phyloP scores from a whole-genome alignment of 345 rosid species.

The Salix brachista region DNA sequence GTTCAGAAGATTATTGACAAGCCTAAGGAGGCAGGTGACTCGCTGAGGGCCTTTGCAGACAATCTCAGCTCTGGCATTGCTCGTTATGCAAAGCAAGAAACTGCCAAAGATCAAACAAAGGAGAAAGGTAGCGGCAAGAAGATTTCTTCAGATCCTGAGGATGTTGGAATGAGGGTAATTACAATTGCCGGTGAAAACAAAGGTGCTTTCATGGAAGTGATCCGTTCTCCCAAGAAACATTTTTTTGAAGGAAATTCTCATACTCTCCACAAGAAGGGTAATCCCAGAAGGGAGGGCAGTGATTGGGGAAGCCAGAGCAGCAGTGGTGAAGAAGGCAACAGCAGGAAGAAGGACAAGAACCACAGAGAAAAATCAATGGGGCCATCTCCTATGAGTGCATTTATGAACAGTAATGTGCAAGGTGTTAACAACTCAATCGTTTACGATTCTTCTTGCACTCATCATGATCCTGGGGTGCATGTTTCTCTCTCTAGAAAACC shows the following conservation, averaged over 20 bases:
- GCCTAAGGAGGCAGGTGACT: slow-evolving; percentile 18
- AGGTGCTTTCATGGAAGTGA: slow-evolving; percentile 83
- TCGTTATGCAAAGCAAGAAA: slow-evolving; percentile 16
- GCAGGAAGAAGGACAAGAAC: slow-evolving; percentile 31
- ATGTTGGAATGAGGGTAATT: slow-evolving; percentile 45
- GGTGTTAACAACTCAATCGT: slow-evolving; percentile 80
- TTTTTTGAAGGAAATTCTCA: slow-evolving; percentile 21
- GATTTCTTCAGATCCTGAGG: slow-evolving; percentile 38
- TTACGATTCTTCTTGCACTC: slow-evolving; percentile 53
- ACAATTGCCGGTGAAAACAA: slow-evolving; percentile 88
- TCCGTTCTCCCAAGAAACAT: slow-evolving; percentile 40
- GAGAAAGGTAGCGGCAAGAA: slow-evolving; percentile 35
- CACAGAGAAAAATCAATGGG: slow-evolving; percentile 13
- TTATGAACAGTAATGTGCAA: slow-evolving; percentile 82
- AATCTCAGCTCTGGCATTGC: slow-evolving; percentile 17
- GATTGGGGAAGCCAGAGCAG: slow-evolving; percentile 34
- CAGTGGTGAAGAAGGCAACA: slow-evolving; percentile 32
- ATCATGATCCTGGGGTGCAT: slow-evolving; percentile 85
- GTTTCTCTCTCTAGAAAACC: slow-evolving; percentile 51
- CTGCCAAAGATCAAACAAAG: slow-evolving; percentile 10
- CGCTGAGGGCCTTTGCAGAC: slow-evolving; percentile 14
- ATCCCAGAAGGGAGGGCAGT: slow-evolving; percentile 21
- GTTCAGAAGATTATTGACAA: slow-evolving; percentile 46
- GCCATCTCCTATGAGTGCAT: slow-evolving; percentile 48
- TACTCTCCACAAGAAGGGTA: slow-evolving; percentile 23